phyloP scores from a whole-genome alignment of 345 rosid species.

The Cardamine occulta region DNA sequence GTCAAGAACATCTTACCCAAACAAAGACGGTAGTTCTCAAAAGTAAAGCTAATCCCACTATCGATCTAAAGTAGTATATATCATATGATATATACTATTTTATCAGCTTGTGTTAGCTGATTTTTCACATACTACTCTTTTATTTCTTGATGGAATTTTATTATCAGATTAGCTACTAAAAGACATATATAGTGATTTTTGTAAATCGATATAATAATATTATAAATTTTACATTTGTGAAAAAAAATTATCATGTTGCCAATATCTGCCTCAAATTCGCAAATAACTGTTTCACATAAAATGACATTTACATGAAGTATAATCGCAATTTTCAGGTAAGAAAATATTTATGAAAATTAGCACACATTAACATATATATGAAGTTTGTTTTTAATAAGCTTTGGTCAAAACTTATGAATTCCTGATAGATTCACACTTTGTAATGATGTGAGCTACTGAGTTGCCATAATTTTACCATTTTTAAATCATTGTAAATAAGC shows the following conservation, averaged over 20 bases:
- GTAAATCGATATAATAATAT: neutral
- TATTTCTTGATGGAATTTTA: neutral
- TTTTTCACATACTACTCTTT: neutral
- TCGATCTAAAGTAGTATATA: neutral
- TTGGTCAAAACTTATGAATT: neutral
- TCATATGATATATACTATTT: no score
- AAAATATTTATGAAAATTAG: neutral
- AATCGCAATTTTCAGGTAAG: neutral
- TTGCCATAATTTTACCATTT: neutral
- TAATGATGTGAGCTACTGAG: neutral
- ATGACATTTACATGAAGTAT: no score
- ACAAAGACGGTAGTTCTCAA: conserved; percentile 15
- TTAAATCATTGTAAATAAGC: no score
- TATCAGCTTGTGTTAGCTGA: neutral
- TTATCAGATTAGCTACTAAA: neutral
- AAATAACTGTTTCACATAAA: no score
- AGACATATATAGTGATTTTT: neutral
- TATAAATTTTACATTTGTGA: no score
- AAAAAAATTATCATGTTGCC: neutral
- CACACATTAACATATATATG: neutral
- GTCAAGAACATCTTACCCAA: conserved; percentile 31
- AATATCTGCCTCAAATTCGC: neutral
- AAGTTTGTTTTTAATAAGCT: neutral
- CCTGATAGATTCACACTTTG: neutral
- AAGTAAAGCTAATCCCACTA: conserved; percentile 19